These are phyloP conservation scores for Aureobasidium lini DNA, from an alignment of 2,329 filamentous ascomycete genomes.

Conservation along the genomic window DNA sequence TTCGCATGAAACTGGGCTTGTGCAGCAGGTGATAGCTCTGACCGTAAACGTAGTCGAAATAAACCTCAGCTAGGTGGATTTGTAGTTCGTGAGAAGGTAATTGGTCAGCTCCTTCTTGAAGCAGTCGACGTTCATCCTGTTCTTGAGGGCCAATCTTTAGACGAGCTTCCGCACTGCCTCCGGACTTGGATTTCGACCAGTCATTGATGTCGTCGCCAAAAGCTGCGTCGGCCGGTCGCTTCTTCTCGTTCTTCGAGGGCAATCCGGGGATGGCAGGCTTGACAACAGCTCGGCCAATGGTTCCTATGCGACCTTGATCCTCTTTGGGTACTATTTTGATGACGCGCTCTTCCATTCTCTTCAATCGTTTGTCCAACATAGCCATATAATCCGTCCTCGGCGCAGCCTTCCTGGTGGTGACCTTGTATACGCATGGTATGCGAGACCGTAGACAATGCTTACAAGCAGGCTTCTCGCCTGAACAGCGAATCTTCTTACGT, in stretches of 20 bases:
- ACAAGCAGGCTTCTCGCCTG: slow-evolving; percentile 93
- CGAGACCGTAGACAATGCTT: slow-evolving; percentile 90
- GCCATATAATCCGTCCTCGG: slow-evolving; percentile 98
- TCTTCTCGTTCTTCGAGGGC: slow-evolving; percentile 55
- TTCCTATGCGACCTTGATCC: slow-evolving; percentile 60
- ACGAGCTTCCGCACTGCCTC: slow-evolving; percentile 23
- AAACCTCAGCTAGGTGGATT: slow-evolving; percentile 86
- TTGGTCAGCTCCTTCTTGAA: slow-evolving; percentile 74
- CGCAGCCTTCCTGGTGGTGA: slow-evolving; percentile 86
- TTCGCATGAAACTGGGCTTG: slow-evolving; percentile 94
- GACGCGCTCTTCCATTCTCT: slow-evolving; percentile 95
- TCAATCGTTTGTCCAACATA: slow-evolving; percentile 92
- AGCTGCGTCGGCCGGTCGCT: slow-evolving; percentile 77
- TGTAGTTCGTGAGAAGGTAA: slow-evolving; percentile 82
- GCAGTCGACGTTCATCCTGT: slow-evolving; percentile 63
- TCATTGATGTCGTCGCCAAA: slow-evolving; percentile 74
- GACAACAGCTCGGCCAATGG: slow-evolving; percentile 72
- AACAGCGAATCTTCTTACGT: slow-evolving; percentile 96
- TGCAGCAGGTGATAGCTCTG: slow-evolving; percentile 92
- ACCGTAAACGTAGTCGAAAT: slow-evolving; percentile 92
- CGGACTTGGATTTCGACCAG: slow-evolving; percentile 57
- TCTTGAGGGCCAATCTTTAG: slow-evolving; percentile 35
- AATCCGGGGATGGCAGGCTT: slow-evolving; percentile 64
- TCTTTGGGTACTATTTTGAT: slow-evolving; percentile 91
- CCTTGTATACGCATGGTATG: slow-evolving; percentile 95